A percentile compares a stretch with the other conserved stretches of the same genome.
phyloP scores from a whole-genome alignment of 2,329 filamentous ascomycete species.

The Pseudopyrenochaeta lycopersici region DNA sequence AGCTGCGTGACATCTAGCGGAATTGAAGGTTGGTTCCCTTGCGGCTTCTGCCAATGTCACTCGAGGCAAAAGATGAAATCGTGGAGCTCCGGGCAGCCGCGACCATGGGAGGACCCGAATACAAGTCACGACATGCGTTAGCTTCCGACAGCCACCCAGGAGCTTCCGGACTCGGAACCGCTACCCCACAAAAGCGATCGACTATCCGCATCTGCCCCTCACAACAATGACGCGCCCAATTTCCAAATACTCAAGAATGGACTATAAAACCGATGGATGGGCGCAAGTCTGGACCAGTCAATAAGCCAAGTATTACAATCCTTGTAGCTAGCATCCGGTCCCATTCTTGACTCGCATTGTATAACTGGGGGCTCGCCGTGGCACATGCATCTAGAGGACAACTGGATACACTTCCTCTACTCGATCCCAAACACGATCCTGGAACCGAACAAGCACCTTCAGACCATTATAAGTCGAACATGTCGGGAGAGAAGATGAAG shows the following conservation, averaged over 20 bases:
- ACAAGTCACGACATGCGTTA: neutral
- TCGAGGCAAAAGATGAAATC: neutral
- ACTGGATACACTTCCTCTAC: constrained; percentile 13
- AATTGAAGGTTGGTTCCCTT: too few relatives aligned
- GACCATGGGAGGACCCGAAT: neutral
- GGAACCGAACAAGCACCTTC: constrained; percentile 14
- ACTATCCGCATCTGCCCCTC: constrained; percentile 26
- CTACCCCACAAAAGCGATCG: constrained; percentile 29
- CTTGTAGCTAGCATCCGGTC: neutral
- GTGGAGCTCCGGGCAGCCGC: neutral
- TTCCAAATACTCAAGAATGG: constrained; percentile 7
- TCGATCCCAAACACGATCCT: constrained; percentile 23
- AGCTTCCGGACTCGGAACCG: constrained; percentile 9
- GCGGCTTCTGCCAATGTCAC: too few relatives aligned
- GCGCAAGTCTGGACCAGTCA: neutral
- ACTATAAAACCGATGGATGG: constrained; percentile 11
- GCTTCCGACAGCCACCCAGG: neutral
- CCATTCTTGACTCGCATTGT: neutral
- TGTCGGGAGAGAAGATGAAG: constrained; percentile 60
- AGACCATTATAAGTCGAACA: constrained; percentile 2
- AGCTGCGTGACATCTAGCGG: too few relatives aligned
- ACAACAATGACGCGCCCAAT: constrained; percentile 27
- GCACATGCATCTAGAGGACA: constrained; percentile 9
- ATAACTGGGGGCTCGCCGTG: neutral
- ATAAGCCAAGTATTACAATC: neutral